These are phyloP conservation scores for Pascua guehoae DNA, from an alignment of 1,284 basidiomycete species.

Conservation along the genomic window DNA sequence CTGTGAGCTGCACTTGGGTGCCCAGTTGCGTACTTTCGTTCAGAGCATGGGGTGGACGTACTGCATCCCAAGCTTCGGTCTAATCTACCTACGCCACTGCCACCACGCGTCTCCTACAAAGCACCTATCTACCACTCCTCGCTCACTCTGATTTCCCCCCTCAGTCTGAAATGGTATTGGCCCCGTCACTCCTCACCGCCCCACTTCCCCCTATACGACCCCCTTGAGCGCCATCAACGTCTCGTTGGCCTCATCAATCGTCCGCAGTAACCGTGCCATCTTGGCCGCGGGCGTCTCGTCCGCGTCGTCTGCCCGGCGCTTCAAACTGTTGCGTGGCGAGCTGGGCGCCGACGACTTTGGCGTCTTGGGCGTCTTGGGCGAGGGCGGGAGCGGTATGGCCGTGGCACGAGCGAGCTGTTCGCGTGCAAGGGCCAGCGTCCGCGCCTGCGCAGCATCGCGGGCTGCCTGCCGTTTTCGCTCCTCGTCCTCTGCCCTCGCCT, in stretches of 20 bases:
- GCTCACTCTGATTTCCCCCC: no score
- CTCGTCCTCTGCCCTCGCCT: no score
- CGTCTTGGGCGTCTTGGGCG: no score
- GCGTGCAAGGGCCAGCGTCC: neutral
- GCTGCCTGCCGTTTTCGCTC: neutral
- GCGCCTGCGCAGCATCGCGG: neutral
- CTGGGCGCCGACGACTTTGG: no score
- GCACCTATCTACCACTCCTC: no score
- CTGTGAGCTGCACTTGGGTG: no score
- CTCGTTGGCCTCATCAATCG: neutral
- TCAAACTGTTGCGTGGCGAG: neutral
- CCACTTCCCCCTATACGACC: neutral
- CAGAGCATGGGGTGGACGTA: no score
- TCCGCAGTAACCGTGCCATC: neutral
- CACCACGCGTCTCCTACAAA: neutral
- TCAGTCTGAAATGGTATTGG: no score
- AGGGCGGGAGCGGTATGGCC: no score
- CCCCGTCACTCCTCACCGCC: neutral
- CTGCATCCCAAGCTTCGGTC: no score
- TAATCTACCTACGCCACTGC: no score
- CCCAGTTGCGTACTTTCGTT: no score
- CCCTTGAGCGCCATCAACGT: neutral
- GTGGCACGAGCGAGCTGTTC: neutral
- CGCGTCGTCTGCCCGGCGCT: conserved; percentile 1
- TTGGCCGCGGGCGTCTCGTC: conserved; percentile 1